Evolutionary conservation across 1,284 basidiomycete species (phyloP), one percentile per base, ranked within the genome.

Genomic region (Pseudozyma pruni): DNA sequence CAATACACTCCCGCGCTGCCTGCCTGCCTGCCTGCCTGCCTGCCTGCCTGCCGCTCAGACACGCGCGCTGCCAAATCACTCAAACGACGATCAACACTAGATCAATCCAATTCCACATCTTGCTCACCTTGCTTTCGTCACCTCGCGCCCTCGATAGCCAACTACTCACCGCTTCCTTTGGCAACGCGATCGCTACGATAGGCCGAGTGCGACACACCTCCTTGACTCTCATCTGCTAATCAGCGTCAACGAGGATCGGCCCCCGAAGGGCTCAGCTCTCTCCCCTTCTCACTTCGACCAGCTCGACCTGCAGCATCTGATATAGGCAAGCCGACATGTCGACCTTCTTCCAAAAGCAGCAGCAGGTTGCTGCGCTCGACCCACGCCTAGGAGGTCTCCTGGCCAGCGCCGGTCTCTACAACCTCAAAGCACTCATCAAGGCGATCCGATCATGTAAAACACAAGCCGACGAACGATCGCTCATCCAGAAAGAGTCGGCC

Each of bases 401-500:
- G 74, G 80, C 77, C 13, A 75, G 74, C 38, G 78, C 80, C 8
- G 80, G 80, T 27, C 67, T 82, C 4, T 81, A 82, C 67, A 83
- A 82, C 51, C 76, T 84, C 47, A 82, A 83, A 58, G 78, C 84
- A 31, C 71, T 84, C 20, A 84, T 84, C 72, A 84, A 84, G 66
- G 83, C 81, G 43, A 81, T 63, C 81, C 75, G 84, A 31, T 81
- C 84, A 1, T 84, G 83, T 61, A 85, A 98, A 92, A 99, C 96
- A 46, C 90, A 98, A 46, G 96, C 96, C 67, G 96, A 99, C 86
- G 96, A 99, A 85, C 91, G 96, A 51, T 89, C 91, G 43, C 89
- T 98, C 75, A 97, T 99, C 80, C 93, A 97, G 83, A 95, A 98
- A 84, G 96, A 99, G 85, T 95, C 93, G 1, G 96, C 96, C 7